phyloP scores from a whole-genome alignment of 1,284 basidiomycete genomes.

The Tilletia indica region DNA sequence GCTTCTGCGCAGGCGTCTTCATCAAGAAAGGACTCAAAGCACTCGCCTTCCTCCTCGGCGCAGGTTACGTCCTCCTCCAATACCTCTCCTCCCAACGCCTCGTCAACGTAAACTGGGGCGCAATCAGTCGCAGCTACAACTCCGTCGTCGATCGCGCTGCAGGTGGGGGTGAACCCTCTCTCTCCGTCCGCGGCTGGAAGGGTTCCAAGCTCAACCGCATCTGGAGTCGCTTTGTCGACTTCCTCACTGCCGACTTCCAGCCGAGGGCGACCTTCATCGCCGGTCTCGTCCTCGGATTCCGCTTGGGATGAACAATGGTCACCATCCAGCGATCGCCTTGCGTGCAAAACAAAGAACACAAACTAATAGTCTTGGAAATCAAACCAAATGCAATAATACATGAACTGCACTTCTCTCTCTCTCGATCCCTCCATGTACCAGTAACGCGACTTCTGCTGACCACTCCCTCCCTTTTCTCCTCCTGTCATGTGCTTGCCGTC shows the following conservation, averaged over 20 bases:
- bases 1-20: slow-evolving; percentile 86
- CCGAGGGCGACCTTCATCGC: slow-evolving; percentile 63
- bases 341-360: no score
- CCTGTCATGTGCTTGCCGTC: no score
- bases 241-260: slow-evolving; percentile 89
- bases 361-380: no score
- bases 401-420: no score
- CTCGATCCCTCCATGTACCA: no score
- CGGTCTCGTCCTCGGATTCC: slow-evolving; percentile 60
- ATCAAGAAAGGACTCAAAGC: slow-evolving; percentile 86
- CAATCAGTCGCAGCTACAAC: slow-evolving; percentile 66
- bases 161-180: slow-evolving; percentile 29
- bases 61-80: slow-evolving; percentile 47
- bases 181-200: slow-evolving; percentile 18
- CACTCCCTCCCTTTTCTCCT: no score
- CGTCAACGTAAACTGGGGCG: slow-evolving; percentile 77
- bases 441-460: no score
- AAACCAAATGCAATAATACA: no score
- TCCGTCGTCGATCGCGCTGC: slow-evolving; percentile 69
- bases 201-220: slow-evolving; percentile 57
- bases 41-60: slow-evolving; percentile 77
- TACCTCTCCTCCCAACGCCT: slow-evolving; percentile 57
- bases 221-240: slow-evolving; percentile 74
- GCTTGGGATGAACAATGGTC: slow-evolving; percentile 57
- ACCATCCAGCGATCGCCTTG: no score